A percentile compares a stretch with the other conserved stretches of the same genome.
phyloP scores from a whole-genome alignment of 805 yeast species.

The Candida nemodendra region DNA sequence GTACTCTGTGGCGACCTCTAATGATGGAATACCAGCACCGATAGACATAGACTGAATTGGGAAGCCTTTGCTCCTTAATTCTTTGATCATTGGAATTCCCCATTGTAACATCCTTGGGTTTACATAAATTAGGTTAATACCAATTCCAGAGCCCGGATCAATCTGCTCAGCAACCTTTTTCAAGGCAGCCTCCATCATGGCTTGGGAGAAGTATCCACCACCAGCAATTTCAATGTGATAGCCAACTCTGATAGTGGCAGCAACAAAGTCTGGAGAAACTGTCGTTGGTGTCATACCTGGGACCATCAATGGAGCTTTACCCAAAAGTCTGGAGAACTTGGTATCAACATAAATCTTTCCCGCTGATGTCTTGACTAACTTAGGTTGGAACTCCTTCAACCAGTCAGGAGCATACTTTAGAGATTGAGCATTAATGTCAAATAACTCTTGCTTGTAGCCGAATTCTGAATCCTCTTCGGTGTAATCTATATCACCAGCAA shows the following conservation, averaged over 20 bases:
- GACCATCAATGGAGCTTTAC: constrained; percentile 94
- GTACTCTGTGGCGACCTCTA: constrained; percentile 96
- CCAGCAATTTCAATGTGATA: constrained; percentile 98
- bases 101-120: constrained; percentile 97
- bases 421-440: constrained; percentile 62
- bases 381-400: constrained; percentile 86
- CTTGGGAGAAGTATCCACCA: constrained; percentile 91
- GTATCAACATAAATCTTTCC: constrained; percentile 88
- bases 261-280: constrained; percentile 89
- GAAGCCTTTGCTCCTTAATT: constrained; percentile 85
- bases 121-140: constrained; percentile 90
- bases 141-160: constrained; percentile 85
- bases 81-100: constrained; percentile 95
- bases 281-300: constrained; percentile 99
- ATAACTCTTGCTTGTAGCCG: constrained; percentile 94
- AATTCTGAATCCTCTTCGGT: constrained; percentile 72
- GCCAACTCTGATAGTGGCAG: constrained; percentile 93
- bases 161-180: constrained; percentile 66
- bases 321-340: constrained; percentile 85
- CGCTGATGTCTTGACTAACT: constrained; percentile 67
- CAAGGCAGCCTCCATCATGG: constrained; percentile 70
- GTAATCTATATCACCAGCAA: constrained; percentile 86
- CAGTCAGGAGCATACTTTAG: constrained; percentile 87
- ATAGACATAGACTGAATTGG: constrained; percentile 95
- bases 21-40: constrained; percentile 99